A percentile compares a stretch with the other conserved stretches of the same genome.
phyloP scores from a whole-genome alignment of 2,329 filamentous ascomycete genomes.

The Tolypocladium tropicale region DNA sequence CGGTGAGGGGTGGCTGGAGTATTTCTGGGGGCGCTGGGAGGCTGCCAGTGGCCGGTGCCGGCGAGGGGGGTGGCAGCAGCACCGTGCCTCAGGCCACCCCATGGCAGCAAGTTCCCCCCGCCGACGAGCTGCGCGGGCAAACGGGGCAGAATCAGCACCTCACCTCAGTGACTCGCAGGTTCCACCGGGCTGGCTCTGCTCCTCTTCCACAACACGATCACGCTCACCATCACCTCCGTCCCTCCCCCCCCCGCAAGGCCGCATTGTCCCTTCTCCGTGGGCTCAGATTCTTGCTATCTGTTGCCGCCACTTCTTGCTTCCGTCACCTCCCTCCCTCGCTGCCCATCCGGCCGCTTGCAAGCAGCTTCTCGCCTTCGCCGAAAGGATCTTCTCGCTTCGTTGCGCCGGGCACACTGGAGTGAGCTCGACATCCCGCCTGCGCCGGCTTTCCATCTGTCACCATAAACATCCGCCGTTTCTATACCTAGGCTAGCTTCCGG shows the following conservation, averaged over 20 bases:
- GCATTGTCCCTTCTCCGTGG: neutral
- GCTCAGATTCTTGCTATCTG: neutral
- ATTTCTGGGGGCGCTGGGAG: neutral
- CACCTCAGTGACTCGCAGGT: neutral
- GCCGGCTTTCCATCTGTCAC: neutral
- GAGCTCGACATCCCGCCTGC: neutral
- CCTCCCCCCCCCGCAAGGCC: neutral
- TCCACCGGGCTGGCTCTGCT: neutral
- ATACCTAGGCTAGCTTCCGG: neutral
- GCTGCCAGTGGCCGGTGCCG: neutral
- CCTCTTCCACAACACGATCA: neutral
- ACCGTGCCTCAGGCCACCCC: neutral
- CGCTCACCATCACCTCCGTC: neutral
- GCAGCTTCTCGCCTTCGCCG: neutral
- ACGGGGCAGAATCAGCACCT: neutral
- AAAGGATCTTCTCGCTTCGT: neutral
- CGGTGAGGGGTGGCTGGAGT: neutral
- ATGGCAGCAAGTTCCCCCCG: neutral
- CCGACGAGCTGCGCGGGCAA: neutral
- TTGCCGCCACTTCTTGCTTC: neutral
- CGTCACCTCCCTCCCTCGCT: neutral
- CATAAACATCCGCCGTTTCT: neutral
- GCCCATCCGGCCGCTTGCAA: neutral
- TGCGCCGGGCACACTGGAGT: neutral
- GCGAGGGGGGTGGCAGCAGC: neutral